These are phyloP conservation scores for Fusarium pseudonygamai DNA, from an alignment of 2,329 filamentous ascomycete species.

Conservation along the genomic window DNA sequence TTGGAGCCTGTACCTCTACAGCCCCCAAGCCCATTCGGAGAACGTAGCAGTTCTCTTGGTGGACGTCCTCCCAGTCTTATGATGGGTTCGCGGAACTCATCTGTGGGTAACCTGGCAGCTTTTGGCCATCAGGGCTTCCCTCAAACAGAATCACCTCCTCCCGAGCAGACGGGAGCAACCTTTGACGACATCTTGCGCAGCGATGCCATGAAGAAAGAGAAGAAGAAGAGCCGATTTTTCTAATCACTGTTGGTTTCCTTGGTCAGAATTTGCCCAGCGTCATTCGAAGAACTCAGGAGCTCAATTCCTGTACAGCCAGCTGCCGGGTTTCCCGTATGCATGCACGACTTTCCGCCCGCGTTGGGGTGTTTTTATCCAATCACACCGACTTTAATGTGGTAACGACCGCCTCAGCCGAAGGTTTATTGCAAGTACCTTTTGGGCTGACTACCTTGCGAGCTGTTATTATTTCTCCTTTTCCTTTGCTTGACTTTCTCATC, in stretches of 20 bases:
- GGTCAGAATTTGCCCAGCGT: conserved; percentile 3
- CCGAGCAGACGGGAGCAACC: conserved; percentile 49
- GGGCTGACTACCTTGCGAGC: conserved; percentile 3
- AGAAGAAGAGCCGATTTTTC: conserved; percentile 56
- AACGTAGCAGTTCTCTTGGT: conserved; percentile 50
- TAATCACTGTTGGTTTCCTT: conserved; percentile 24
- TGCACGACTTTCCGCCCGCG: conserved; percentile 3
- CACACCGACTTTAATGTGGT: conserved; percentile 6
- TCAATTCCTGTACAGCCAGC: conserved; percentile 11
- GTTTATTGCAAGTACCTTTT: conserved; percentile 19
- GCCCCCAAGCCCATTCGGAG: conserved; percentile 47
- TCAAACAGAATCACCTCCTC: conserved; percentile 35
- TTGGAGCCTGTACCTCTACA: conserved; percentile 55
- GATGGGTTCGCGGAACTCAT: conserved; percentile 47
- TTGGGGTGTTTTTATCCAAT: conserved; percentile 5
- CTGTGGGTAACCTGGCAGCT: conserved; percentile 49
- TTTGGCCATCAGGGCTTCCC: conserved; percentile 30
- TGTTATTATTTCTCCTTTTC: conserved; percentile 1
- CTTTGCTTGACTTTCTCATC: conserved; percentile 8
- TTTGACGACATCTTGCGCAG: conserved; percentile 60
- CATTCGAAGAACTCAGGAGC: conserved; percentile 2
- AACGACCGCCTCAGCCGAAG: background rate
- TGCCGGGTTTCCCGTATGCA: conserved; percentile 1
- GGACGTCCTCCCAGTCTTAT: conserved; percentile 47
- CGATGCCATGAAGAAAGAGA: conserved; percentile 48